Evolutionary conservation across 2,329 filamentous ascomycete genomes (phyloP).

Genomic region (Annulohypoxylon truncatum): DNA sequence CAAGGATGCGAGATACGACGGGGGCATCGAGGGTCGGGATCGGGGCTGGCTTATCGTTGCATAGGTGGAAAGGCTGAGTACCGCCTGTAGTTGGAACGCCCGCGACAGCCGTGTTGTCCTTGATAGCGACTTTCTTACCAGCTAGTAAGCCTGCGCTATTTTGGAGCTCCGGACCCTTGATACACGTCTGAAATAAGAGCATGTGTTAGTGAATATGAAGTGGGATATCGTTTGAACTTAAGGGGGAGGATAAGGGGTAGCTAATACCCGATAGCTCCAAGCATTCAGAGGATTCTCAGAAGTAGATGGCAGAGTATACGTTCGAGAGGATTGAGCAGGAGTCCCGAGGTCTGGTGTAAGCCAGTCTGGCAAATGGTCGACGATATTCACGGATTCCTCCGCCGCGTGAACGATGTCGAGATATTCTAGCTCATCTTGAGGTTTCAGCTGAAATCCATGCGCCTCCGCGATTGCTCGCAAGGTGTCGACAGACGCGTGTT

Average conservation of each 20-base stretch:
- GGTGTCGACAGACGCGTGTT: constrained; percentile 14
- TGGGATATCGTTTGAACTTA: constrained; percentile 41
- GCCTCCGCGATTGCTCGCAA: constrained; percentile 28
- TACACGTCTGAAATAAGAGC: constrained; percentile 8
- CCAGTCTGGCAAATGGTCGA: constrained; percentile 51
- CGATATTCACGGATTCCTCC: constrained; percentile 25
- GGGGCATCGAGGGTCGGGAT: constrained; percentile 52
- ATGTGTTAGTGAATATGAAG: constrained; percentile 12
- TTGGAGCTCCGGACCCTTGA: not conserved
- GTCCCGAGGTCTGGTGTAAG: not conserved
- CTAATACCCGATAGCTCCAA: constrained; percentile 54
- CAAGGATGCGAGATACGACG: constrained; percentile 51
- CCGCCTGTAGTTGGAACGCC: constrained; percentile 53
- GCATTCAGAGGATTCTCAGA: constrained; percentile 56
- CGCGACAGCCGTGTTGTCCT: constrained; percentile 53
- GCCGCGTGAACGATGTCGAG: constrained; percentile 17
- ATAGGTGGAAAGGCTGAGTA: constrained; percentile 49
- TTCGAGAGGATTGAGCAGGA: constrained; percentile 39
- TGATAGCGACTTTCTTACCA: constrained; percentile 50
- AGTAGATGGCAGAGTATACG: constrained; percentile 22
- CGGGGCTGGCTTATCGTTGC: constrained; percentile 45
- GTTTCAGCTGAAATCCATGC: constrained; percentile 18
- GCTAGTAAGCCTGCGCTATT: constrained; percentile 37
- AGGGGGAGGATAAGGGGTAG: constrained; percentile 47
- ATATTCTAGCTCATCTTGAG: constrained; percentile 30